Percentiles rank a stretch among this genome's conserved stretches.
These are phyloP conservation scores for Penicillium sp. DNA, from an alignment of 2,329 filamentous ascomycete genomes.

Conservation along the genomic window DNA sequence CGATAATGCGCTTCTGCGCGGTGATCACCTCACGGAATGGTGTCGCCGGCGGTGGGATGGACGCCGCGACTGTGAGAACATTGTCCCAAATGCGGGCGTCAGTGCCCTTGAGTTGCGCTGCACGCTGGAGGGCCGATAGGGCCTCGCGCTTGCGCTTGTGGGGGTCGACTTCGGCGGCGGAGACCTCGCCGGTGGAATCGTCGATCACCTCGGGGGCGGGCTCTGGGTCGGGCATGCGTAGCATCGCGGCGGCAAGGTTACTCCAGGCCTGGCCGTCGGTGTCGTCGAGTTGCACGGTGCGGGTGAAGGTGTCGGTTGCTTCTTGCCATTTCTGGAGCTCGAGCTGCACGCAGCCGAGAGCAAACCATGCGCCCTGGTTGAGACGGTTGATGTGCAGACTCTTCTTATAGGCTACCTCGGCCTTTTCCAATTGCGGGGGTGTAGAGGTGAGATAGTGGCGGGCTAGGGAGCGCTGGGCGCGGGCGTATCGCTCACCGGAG, in stretches of 20 bases:
- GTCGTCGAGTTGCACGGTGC: conserved; percentile 81
- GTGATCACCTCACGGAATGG: conserved; percentile 72
- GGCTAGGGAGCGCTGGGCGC: conserved; percentile 83
- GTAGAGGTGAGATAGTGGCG: conserved; percentile 69
- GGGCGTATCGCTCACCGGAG: conserved; percentile 74
- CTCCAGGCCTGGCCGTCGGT: conserved; percentile 91
- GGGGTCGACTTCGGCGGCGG: conserved; percentile 46
- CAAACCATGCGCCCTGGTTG: conserved; percentile 82
- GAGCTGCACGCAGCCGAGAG: conserved; percentile 82
- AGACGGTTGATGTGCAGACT: conserved; percentile 77
- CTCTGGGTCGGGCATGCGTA: conserved; percentile 49
- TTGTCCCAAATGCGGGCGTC: conserved; percentile 98
- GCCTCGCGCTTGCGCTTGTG: conserved; percentile 68
- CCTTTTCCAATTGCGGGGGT: conserved; percentile 60
- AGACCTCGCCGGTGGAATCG: conserved; percentile 25
- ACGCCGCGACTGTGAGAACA: conserved; percentile 79
- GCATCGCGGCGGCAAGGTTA: conserved; percentile 82
- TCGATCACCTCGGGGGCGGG: conserved; percentile 28
- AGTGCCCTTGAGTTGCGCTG: conserved; percentile 76
- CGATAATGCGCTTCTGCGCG: conserved; percentile 71
- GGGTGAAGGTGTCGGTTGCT: conserved; percentile 78
- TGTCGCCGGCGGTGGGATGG: conserved; percentile 64
- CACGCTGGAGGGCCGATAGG: conserved; percentile 80
- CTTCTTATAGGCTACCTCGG: conserved; percentile 72
- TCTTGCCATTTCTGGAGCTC: conserved; percentile 73